Percentiles rank a stretch among this genome's conserved stretches.
Conservation (phyloP, 2,329 filamentous ascomycete genomes). For the Trichoderma koningii region DNA sequence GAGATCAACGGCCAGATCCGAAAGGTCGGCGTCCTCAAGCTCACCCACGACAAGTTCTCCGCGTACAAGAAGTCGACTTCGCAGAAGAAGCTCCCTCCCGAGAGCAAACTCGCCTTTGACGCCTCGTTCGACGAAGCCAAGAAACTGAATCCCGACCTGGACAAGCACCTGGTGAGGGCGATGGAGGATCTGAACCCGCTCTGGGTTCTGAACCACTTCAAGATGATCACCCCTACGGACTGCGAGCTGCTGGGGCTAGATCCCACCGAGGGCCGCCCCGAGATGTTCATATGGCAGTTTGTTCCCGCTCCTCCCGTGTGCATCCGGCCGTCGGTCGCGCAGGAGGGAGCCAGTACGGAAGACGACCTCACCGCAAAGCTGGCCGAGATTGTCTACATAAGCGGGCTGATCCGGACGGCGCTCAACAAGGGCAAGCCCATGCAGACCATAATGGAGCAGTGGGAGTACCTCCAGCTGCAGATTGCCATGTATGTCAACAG, state of each 20-base stretch:
- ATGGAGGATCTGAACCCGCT: slow-evolving; percentile 93
- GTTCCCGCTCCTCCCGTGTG: slow-evolving; percentile 91
- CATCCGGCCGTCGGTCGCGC: slow-evolving; percentile 89
- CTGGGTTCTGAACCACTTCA: slow-evolving; percentile 86
- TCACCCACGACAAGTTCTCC: slow-evolving; percentile 90
- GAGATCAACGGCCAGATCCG: slow-evolving; percentile 88
- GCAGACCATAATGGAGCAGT: slow-evolving; percentile 93
- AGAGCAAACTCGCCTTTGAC: slow-evolving; percentile 82
- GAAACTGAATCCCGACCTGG: slow-evolving; percentile 75
- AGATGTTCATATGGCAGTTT: slow-evolving; percentile 98
- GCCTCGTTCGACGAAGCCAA: slow-evolving; percentile 80
- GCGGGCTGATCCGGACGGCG: slow-evolving; percentile 80
- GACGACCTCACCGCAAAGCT: slow-evolving; percentile 96
- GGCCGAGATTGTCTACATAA: slow-evolving; percentile 94
- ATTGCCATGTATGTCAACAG: slow-evolving; percentile 99
- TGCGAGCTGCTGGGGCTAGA: slow-evolving; percentile 91
- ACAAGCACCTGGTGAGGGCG: slow-evolving; percentile 88
- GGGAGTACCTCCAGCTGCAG: slow-evolving; percentile 94
- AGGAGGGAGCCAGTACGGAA: slow-evolving; percentile 91
- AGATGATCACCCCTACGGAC: slow-evolving; percentile 78
- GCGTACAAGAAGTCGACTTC: slow-evolving; percentile 87
- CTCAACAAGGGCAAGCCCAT: slow-evolving; percentile 81
- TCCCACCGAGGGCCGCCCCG: slow-evolving; percentile 81
- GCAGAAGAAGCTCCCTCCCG: slow-evolving; percentile 77
- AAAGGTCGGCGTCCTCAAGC: slow-evolving; percentile 89